phyloP scores from a whole-genome alignment of 1,139 yeast species.

The Pichiaceae sp. region DNA sequence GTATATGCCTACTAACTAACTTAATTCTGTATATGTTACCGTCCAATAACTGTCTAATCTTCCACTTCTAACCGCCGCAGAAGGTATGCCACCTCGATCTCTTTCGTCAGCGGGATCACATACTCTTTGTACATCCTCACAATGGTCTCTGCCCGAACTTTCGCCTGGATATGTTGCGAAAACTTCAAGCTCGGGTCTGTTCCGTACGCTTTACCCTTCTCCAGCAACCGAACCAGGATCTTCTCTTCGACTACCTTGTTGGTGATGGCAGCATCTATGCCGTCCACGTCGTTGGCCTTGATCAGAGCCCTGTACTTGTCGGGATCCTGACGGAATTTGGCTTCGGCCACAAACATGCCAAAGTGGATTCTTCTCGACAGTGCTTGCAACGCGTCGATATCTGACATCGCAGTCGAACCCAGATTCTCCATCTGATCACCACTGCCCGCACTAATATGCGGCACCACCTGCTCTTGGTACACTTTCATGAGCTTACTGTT shows the following conservation, averaged over 20 bases:
- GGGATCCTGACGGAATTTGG: constrained; percentile 68
- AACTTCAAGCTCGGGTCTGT: constrained; percentile 75
- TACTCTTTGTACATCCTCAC: constrained; percentile 79
- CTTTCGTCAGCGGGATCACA: constrained; percentile 89
- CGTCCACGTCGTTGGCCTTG: constrained; percentile 52
- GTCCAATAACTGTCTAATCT: not conserved
- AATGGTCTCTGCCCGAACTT: constrained; percentile 72
- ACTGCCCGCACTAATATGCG: constrained; percentile 53
- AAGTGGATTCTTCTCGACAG: constrained; percentile 92
- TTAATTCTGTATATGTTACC: no score
- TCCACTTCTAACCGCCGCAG: constrained; percentile 73
- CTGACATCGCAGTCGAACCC: constrained; percentile 81
- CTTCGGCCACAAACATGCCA: constrained; percentile 96
- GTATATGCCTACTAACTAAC: no score
- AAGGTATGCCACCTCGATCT: constrained; percentile 87
- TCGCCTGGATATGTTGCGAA: constrained; percentile 62
- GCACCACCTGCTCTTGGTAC: constrained; percentile 67
- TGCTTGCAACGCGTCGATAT: constrained; percentile 81
- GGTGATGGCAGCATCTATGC: constrained; percentile 76
- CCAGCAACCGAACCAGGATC: constrained; percentile 67
- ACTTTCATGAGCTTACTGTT: constrained; percentile 58
- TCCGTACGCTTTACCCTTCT: constrained; percentile 81
- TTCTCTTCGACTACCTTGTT: constrained; percentile 79
- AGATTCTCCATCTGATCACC: constrained; percentile 82
- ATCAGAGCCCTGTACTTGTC: constrained; percentile 61